Conservation (phyloP, 2,329 filamentous ascomycete genomes). For the Epichloe amarillans region DNA sequence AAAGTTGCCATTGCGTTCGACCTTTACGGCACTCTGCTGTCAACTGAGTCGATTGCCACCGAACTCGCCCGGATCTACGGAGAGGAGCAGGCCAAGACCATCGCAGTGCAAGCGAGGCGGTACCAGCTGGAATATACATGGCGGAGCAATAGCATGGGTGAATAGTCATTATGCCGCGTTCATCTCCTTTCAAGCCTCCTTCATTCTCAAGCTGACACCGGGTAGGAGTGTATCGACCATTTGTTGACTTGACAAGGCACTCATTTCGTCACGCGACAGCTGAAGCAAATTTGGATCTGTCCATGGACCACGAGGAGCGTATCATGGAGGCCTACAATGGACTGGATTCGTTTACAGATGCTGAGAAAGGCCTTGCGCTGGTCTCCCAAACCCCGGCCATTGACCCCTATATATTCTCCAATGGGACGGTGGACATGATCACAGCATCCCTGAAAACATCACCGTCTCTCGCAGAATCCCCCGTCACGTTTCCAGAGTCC, state of each 20-base stretch:
- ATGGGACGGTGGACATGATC: constrained; percentile 53
- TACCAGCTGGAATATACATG: constrained; percentile 70
- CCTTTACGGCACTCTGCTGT: constrained; percentile 61
- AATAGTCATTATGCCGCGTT: constrained; percentile 8
- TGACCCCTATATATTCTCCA: constrained; percentile 51
- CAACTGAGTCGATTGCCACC: constrained; percentile 52
- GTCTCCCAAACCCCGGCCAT: constrained; percentile 29
- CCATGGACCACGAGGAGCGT: constrained; percentile 26
- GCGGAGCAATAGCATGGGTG: constrained; percentile 64
- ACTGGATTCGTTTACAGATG: constrained; percentile 52
- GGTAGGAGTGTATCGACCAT: constrained; percentile 35
- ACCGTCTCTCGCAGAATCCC: constrained; percentile 36
- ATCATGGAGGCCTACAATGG: constrained; percentile 53
- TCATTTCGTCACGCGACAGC: constrained; percentile 50
- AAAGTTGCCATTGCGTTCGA: constrained; percentile 53
- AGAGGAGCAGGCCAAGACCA: constrained; percentile 37
- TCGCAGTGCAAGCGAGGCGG: constrained; percentile 50
- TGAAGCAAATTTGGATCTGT: constrained; percentile 38
- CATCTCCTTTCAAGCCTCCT: not conserved
- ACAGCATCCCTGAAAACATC: constrained; percentile 44
- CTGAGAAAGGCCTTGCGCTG: constrained; percentile 35
- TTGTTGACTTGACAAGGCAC: constrained; percentile 29
- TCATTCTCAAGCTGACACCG: not conserved
- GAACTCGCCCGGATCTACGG: constrained; percentile 45
- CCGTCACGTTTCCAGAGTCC: constrained; percentile 1